Percentiles rank a stretch among this genome's conserved stretches.
Evolutionary conservation across 2,329 filamentous ascomycete genomes (phyloP).

Genomic region (Pleomassaria siparia): DNA sequence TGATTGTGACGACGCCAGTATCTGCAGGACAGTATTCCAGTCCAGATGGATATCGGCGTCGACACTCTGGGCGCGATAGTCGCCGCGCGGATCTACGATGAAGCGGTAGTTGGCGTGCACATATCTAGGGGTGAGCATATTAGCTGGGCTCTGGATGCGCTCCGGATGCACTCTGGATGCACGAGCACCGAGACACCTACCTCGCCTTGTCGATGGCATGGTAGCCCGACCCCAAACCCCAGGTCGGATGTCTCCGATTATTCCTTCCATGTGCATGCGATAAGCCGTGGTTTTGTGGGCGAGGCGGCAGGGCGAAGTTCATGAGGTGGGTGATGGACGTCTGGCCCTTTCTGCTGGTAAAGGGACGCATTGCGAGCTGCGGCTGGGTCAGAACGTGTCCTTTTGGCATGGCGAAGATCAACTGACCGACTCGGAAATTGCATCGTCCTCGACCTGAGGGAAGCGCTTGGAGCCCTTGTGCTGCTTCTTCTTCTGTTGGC

Average conservation of each 20-base stretch:
- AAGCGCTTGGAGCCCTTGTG: constrained; percentile 81
- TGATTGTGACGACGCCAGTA: constrained; percentile 86
- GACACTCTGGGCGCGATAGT: constrained; percentile 76
- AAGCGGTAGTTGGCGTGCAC: constrained; percentile 98
- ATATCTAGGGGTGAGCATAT: constrained; percentile 59
- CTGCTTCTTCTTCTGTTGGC: constrained; percentile 75
- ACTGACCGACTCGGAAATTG: constrained; percentile 76
- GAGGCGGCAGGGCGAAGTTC: constrained; percentile 81
- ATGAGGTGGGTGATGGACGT: constrained; percentile 97
- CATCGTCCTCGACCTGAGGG: constrained; percentile 77
- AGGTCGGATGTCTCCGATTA: constrained; percentile 70
- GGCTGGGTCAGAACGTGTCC: constrained; percentile 17
- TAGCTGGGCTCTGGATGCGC: constrained; percentile 3
- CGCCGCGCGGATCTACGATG: constrained; percentile 79
- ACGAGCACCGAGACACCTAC: constrained; percentile 45
- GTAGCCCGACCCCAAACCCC: constrained; percentile 85
- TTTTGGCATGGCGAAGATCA: background rate
- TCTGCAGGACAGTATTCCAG: constrained; percentile 87
- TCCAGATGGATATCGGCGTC: constrained; percentile 89
- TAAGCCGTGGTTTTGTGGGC: constrained; percentile 63
- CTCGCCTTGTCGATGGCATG: constrained; percentile 89
- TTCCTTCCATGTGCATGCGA: constrained; percentile 54
- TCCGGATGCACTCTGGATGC: too few species aligned
- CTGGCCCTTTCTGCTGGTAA: constrained; percentile 79
- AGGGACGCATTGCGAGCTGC: constrained; percentile 64